Evolutionary conservation across 371 early-diverging fungal genomes (phyloP).

Genomic region (Batkoa obscura): DNA sequence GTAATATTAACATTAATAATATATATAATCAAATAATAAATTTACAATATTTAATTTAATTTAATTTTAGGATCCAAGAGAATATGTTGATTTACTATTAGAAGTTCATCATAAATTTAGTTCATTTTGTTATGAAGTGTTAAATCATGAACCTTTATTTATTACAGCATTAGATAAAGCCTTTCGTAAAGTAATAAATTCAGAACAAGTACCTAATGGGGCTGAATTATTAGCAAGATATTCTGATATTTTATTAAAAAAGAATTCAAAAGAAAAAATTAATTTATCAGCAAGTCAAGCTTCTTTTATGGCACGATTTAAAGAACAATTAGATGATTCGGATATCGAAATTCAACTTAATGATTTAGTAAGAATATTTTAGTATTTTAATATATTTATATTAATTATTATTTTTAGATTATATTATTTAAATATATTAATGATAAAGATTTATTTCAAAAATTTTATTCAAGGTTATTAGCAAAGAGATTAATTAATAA

Average conservation of each 20-base stretch:
- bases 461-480: slow-evolving; percentile 69
- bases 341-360: slow-evolving; percentile 72
- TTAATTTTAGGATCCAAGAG: slow-evolving; percentile 41
- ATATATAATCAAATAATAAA: too few relatives aligned
- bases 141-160: slow-evolving; percentile 72
- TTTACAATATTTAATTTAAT: background rate
- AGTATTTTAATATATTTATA: background rate
- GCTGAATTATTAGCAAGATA: slow-evolving; percentile 73
- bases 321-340: slow-evolving; percentile 9
- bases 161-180: slow-evolving; percentile 81
- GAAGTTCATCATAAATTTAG: slow-evolving; percentile 62
- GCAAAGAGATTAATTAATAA: slow-evolving; percentile 72
- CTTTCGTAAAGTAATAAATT: slow-evolving; percentile 78
- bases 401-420: slow-evolving; percentile 15
- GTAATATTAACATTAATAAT: too few relatives aligned
- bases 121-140: slow-evolving; percentile 46
- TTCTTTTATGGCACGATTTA: background rate
- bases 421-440: slow-evolving; percentile 78
- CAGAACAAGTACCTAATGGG: slow-evolving; percentile 46
- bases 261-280: slow-evolving; percentile 41
- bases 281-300: background rate
- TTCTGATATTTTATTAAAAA: slow-evolving; percentile 70
- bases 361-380: slow-evolving; percentile 49
- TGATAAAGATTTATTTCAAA: slow-evolving; percentile 87
- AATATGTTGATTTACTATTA: slow-evolving; percentile 62